Conservation (phyloP, 2,329 filamentous ascomycete species). For the Paradendryphiella salina region DNA sequence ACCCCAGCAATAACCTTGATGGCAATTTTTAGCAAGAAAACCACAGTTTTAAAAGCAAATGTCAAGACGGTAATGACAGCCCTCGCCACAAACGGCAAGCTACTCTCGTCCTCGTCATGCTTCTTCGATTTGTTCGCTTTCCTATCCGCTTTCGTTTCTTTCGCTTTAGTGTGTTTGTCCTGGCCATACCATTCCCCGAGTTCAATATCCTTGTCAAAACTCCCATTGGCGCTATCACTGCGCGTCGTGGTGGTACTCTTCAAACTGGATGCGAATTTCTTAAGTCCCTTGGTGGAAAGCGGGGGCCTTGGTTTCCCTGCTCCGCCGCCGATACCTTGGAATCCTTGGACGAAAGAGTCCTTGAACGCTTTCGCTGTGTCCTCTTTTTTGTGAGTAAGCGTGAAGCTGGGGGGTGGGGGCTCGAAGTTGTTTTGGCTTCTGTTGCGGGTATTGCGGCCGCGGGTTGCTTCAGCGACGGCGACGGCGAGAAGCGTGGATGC, state of each 20-base stretch:
- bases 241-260: slow-evolving; percentile 23
- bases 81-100: slow-evolving; percentile 46
- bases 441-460: slow-evolving; percentile 29
- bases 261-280: slow-evolving; percentile 30
- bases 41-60: slow-evolving; percentile 49
- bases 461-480: slow-evolving; percentile 51
- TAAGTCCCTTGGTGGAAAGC: slow-evolving; percentile 20
- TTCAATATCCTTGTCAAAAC: slow-evolving; percentile 46
- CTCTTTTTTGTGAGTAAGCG: slow-evolving; percentile 29
- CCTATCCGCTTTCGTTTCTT: slow-evolving; percentile 25
- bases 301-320: slow-evolving; percentile 24
- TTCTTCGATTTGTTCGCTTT: slow-evolving; percentile 33
- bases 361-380: slow-evolving; percentile 37
- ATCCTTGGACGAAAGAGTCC: slow-evolving; percentile 39
- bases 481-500: slow-evolving; percentile 50
- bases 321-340: slow-evolving; percentile 33
- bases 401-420: slow-evolving; percentile 37
- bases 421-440: slow-evolving; percentile 35
- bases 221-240: slow-evolving; percentile 21
- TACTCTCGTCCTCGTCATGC: slow-evolving; percentile 37
- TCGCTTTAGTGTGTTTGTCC: slow-evolving; percentile 15
- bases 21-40: slow-evolving; percentile 48
- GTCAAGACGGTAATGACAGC: slow-evolving; percentile 47
- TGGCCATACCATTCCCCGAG: slow-evolving; percentile 46
- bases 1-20: slow-evolving; percentile 49